Conservation (phyloP, 2,329 filamentous ascomycete genomes). For the Neurospora crassa region DNA sequence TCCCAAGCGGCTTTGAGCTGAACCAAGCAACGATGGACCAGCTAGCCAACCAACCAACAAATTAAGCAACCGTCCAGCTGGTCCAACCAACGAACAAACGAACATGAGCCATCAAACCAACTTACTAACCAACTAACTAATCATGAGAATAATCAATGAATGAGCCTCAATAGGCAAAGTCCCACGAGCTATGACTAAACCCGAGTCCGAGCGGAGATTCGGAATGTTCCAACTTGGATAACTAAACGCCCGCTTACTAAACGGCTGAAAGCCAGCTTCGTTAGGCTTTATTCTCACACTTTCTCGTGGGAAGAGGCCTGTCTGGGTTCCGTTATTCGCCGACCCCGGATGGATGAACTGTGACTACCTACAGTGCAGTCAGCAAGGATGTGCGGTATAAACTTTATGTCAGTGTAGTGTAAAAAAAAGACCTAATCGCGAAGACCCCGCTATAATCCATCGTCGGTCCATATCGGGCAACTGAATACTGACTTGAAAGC, state of each 20-base stretch:
- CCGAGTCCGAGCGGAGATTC: neutral
- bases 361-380: neutral
- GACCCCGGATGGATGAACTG: neutral
- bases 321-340: neutral
- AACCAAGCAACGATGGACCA: too few relatives aligned
- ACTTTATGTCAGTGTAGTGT: neutral
- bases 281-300: neutral
- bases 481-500: neutral
- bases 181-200: neutral
- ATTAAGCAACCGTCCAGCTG: too few relatives aligned
- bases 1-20: neutral
- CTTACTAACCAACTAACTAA: neutral
- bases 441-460: neutral
- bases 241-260: neutral
- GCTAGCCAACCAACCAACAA: neutral
- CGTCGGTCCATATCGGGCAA: neutral
- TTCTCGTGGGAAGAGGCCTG: neutral
- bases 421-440: neutral
- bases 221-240: neutral
- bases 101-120: neutral
- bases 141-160: neutral
- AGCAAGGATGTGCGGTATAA: neutral
- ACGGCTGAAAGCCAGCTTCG: neutral
- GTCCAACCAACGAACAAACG: neutral
- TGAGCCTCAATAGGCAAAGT: neutral